Conservation (phyloP, 768 basidiomycete genomes). For the Hydnomerulius pinastri region DNA sequence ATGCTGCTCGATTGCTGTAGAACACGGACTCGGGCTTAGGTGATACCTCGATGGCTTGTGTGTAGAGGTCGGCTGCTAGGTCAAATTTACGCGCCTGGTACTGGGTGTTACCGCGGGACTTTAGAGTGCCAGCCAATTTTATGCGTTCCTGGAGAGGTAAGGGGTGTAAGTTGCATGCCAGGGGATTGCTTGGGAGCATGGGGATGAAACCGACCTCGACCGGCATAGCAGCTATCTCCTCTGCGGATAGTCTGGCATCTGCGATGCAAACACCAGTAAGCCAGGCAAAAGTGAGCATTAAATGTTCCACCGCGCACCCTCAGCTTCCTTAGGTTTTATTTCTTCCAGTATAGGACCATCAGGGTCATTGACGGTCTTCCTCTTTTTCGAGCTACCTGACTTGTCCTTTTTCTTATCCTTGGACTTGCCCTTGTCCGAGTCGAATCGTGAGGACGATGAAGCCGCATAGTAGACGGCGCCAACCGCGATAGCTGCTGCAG, state of each 20-base stretch:
- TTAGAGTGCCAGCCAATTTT: slow-evolving; percentile 61
- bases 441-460: slow-evolving; percentile 43
- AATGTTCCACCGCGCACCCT: slow-evolving; percentile 26
- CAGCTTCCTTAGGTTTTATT: slow-evolving; percentile 45
- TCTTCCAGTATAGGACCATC: slow-evolving; percentile 86
- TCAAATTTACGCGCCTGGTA: slow-evolving; percentile 65
- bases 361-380: slow-evolving; percentile 53
- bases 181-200: not conserved
- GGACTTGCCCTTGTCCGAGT: slow-evolving; percentile 47
- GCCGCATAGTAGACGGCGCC: slow-evolving; percentile 77
- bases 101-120: slow-evolving; percentile 69
- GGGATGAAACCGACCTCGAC: slow-evolving; percentile 47
- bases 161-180: slow-evolving; percentile 10
- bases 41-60: slow-evolving; percentile 71
- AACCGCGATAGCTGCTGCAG: slow-evolving; percentile 68
- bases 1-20: slow-evolving; percentile 97
- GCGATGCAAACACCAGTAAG: slow-evolving; percentile 31
- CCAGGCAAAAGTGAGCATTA: not conserved
- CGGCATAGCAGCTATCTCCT: slow-evolving; percentile 59
- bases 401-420: slow-evolving; percentile 49
- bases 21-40: slow-evolving; percentile 88
- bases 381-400: slow-evolving; percentile 52
- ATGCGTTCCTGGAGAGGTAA: slow-evolving; percentile 55
- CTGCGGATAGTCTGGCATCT: slow-evolving; percentile 47
- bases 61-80: slow-evolving; percentile 65